Base-by-base conservation (phyloP, 768 basidiomycete genomes). In the Tubosaeta brunneosetosa region DNA sequence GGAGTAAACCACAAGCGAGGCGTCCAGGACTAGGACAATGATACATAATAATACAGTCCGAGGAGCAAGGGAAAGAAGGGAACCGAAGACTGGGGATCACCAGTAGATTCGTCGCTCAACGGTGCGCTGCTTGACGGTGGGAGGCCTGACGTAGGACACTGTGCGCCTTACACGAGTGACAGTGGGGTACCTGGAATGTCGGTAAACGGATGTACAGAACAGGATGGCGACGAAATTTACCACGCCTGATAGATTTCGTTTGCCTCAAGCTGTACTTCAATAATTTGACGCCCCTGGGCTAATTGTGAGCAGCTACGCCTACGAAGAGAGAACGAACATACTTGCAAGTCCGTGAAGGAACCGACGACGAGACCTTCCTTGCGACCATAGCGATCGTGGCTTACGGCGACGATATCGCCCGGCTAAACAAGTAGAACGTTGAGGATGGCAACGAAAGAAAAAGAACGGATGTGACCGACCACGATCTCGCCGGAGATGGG, bases 311-410 rank as follows among this genome's bases (percentile, higher is more conserved):
- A 43, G 27, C 22, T 38, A 16, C 4, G 2, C 2, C n/a, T 27
- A 52, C 2, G 17, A 2, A 45, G 42, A 33, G 13, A 31, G 17
- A 32, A 31, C 22, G 14, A 51, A 76, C 86, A 59, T 68, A 90
- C 89, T 49, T 76, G 69, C 58, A 77, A 73, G 79, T 92, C 90
- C 52, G 79, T 61, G 71, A 87, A 83, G 32, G 86, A 79, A 37
- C 88, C 87, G 34, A 91, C 73, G 58, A 92, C 90, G 52, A 91
- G 78, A 47, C 91, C 91, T 66, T 94, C 90, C 62, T 77, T 81
- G 56, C 80, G 76, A 60, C 85, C 86, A 53, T 77, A 77, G 29
- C 69, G 48, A 36, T 81, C 81, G 63, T 88, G 79, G 62, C 82
- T 77, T 63, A 91, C 84, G 51, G 86, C 77, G 69, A 92, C 89